A percentile compares a stretch with the other conserved stretches of the same genome.
These are phyloP conservation scores for Schizochytrium sp. DNA, from an alignment of 108 stramenopile species.

Conservation along the genomic window DNA sequence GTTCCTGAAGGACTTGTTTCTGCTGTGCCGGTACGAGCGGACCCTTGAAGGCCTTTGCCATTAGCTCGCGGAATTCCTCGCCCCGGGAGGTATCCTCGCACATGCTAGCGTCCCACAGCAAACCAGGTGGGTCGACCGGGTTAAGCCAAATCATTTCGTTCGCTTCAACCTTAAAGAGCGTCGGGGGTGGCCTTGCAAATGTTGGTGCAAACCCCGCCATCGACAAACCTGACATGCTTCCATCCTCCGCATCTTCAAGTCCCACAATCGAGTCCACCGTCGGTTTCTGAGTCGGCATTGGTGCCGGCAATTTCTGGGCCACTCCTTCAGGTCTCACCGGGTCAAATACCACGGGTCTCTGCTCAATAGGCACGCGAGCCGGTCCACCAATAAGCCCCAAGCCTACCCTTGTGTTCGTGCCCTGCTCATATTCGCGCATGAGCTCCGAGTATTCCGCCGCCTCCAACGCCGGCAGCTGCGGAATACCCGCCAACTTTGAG, in stretches of 20 bases:
- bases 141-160: conserved; percentile 75
- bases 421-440: background rate
- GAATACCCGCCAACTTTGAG: background rate
- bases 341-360: background rate
- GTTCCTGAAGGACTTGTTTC: conserved; percentile 69
- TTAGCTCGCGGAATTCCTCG: conserved; percentile 71
- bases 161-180: conserved; percentile 64
- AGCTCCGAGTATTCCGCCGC: background rate
- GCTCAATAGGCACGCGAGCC: background rate
- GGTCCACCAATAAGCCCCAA: background rate
- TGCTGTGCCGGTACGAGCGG: conserved; percentile 71
- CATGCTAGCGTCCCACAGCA: conserved; percentile 75
- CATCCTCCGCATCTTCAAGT: conserved; percentile 54
- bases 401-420: background rate
- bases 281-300: conserved; percentile 3
- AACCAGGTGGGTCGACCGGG: conserved; percentile 71
- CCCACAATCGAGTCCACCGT: conserved; percentile 66
- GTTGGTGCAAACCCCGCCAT: conserved; percentile 69
- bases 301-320: background rate
- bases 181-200: conserved; percentile 71
- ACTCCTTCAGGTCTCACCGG: conserved; percentile 4
- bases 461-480: conserved; percentile 12
- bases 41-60: conserved; percentile 73
- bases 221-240: conserved; percentile 62
- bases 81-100: conserved; percentile 68